Evolutionary conservation across 805 yeast species (phyloP), one percentile per base, ranked within the genome.

Genomic region (Sugiyamaella chiloensis): DNA sequence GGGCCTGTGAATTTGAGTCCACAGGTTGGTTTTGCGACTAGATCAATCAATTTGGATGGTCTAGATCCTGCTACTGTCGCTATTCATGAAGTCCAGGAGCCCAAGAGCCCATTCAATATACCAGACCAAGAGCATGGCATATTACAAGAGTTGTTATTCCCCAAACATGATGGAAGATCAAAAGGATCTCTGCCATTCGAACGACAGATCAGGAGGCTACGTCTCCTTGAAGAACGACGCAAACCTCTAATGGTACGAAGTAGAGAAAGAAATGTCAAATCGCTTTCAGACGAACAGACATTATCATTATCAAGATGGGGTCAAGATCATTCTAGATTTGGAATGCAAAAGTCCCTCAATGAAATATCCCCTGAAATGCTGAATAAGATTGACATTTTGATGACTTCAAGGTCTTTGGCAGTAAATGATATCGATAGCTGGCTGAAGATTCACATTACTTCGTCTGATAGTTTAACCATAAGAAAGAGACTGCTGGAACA

Each of bases 351-450:
- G 12, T 16, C 31, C 14, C 36, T 32, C 12, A 39, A 19, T 20
- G 31, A 26, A 20, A 19, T 47, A 20, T 41, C 51, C 7, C 51
- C 51, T 7, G 53, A 50, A 24, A 44, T 30, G 32, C 14, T 36
- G 23, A 44, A 39, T 8, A 52, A 48, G 14, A 36, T 56, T 21
- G 44, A 24, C 3, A 36, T 21, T 11, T 44, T 56, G 6, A 46
- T 54, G 46, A 37, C 29, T 12, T 32, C 51, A 27, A 43, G 59
- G 9, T 44, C 58, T 2, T 48, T 60, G 32, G 36, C 56, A 36
- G 26, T 55, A 14, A 31, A 46, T 4, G 57, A 57, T n/a, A 47
- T 60, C 36, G 59, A 54, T 24, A 32, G 36, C 35, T 60, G 56
- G 48, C 51, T 60, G 30, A 46, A 48, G 9, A 35, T 46, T 6